phyloP scores from a whole-genome alignment of 129 eudicot species.

The Pseudognaphalium luteoalbum region DNA sequence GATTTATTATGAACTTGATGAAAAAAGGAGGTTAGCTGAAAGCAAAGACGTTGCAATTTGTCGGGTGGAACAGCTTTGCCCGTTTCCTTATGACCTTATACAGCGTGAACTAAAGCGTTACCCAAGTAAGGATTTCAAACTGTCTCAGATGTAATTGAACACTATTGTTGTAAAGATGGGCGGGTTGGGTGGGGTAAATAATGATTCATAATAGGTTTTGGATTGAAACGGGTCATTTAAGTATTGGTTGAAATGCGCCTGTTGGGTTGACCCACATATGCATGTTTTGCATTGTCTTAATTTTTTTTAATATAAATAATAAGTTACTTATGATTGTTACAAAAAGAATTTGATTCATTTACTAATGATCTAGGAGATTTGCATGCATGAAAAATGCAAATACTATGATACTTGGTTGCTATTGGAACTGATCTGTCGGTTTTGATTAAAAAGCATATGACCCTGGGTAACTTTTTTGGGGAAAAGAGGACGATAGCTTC shows the following conservation, averaged over 20 bases:
- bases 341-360: neutral
- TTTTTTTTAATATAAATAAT: no score
- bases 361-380: neutral
- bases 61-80: slow-evolving; percentile 96
- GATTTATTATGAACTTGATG: slow-evolving; percentile 94
- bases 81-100: slow-evolving; percentile 91
- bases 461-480: neutral
- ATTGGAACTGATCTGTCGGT: neutral
- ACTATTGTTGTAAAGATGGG: neutral
- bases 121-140: slow-evolving; percentile 62
- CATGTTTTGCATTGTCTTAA: neutral
- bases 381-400: neutral
- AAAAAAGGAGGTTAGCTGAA: slow-evolving; percentile 54
- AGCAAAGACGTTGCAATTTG: slow-evolving; percentile 81
- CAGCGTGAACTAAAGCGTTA: slow-evolving; percentile 93
- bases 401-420: neutral
- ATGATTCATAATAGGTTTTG: neutral
- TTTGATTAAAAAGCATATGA: neutral
- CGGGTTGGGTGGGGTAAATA: neutral
- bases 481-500: no score
- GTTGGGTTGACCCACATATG: neutral
- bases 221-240: neutral
- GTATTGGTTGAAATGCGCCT: neutral
- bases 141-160: neutral
- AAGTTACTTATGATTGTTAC: neutral